Evolutionary conservation across 148 eudicot genomes (phyloP).

Genomic region (Vaccinium macrocarpon): DNA sequence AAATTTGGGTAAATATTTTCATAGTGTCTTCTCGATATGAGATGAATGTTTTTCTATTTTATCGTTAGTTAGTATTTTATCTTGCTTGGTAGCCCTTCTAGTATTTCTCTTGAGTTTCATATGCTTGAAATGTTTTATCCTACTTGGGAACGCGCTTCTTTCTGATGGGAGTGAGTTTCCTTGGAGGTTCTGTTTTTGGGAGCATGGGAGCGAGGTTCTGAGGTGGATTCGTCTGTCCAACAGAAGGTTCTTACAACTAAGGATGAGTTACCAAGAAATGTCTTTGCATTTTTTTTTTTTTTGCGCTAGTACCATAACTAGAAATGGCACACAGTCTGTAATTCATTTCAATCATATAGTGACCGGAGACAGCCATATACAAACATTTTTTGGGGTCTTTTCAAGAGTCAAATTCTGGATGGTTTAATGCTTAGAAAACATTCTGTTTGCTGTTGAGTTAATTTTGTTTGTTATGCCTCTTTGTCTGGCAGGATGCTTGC

Average conservation of each 20-base stretch:
- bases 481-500: slow-evolving; percentile 82
- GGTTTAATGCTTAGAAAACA: not conserved
- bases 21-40: not conserved
- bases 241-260: not conserved
- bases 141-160: not conserved
- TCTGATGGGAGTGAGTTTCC: not conserved
- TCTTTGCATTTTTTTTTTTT: not conserved
- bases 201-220: not conserved
- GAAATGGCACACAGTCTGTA: not conserved
- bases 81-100: not conserved
- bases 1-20: not conserved
- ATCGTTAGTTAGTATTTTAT: too few relatives aligned
- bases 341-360: not conserved
- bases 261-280: not conserved
- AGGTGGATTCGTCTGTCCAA: not conserved
- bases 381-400: not conserved
- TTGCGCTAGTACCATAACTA: not conserved
- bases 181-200: not conserved
- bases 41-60: too few relatives aligned
- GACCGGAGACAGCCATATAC: not conserved
- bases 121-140: not conserved
- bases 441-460: not conserved
- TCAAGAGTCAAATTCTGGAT: not conserved
- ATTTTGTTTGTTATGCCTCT: slow-evolving; percentile 9
- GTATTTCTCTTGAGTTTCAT: not conserved